Evolutionary conservation across 2,329 filamentous ascomycete genomes (phyloP).

Genomic region (Alternaria hordeiaustralica): DNA sequence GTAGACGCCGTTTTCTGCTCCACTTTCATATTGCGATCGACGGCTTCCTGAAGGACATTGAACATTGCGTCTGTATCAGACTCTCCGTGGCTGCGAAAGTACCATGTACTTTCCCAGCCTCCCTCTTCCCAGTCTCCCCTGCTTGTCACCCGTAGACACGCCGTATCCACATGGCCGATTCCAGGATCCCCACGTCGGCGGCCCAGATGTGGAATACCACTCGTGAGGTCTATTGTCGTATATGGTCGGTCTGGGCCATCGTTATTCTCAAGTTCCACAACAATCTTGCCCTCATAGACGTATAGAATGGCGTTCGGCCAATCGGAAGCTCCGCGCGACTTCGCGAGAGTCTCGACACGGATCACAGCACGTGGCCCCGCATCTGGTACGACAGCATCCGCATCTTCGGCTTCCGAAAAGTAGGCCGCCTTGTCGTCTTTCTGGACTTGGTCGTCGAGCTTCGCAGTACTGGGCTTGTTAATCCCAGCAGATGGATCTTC

Average conservation of each 20-base stretch:
- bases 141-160: too few species aligned
- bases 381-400: neutral
- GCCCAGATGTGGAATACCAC: too few species aligned
- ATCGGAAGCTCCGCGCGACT: too few species aligned
- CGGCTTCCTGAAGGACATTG: slow-evolving; percentile 7
- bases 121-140: too few species aligned
- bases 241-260: neutral
- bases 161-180: too few species aligned
- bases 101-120: too few species aligned
- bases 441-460: neutral
- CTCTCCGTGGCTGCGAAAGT: slow-evolving; percentile 2
- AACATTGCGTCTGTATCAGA: slow-evolving; percentile 8
- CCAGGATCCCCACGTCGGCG: too few species aligned
- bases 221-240: neutral
- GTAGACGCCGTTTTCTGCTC: too few species aligned
- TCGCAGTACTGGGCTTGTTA: neutral
- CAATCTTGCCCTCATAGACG: neutral
- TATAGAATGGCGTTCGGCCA: neutral
- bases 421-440: neutral
- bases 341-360: rapidly evolving
- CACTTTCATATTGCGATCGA: neutral
- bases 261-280: neutral
- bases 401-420: neutral
- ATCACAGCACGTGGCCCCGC: neutral
- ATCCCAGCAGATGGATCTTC: neutral